Evolutionary conservation across 805 yeast genomes (phyloP).

Genomic region (Metschnikowia arizonensis): DNA sequence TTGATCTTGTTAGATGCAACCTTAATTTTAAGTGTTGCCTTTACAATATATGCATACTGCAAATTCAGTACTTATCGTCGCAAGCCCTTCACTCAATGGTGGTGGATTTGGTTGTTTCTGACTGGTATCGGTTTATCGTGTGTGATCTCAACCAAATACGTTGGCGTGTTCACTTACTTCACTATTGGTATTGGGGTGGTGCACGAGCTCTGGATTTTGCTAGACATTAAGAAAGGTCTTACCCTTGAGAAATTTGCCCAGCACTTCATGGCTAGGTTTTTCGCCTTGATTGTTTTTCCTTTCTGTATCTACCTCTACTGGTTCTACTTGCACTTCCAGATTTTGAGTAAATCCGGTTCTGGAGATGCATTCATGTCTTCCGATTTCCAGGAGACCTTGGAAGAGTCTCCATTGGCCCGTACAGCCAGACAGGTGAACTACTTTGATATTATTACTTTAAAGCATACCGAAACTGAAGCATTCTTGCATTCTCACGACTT

Average conservation of each 20-base stretch:
- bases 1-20: slow-evolving; percentile 91
- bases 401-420: slow-evolving; percentile 73
- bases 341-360: slow-evolving; percentile 84
- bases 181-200: slow-evolving; percentile 84
- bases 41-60: slow-evolving; percentile 72
- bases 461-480: slow-evolving; percentile 76
- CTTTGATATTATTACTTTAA: slow-evolving; percentile 70
- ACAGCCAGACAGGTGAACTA: slow-evolving; percentile 70
- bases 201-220: slow-evolving; percentile 81
- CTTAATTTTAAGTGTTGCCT: slow-evolving; percentile 75
- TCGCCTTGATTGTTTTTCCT: slow-evolving; percentile 73
- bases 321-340: slow-evolving; percentile 87
- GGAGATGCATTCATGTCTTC: slow-evolving; percentile 96
- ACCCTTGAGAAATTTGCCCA: slow-evolving; percentile 50
- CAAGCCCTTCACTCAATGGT: slow-evolving; percentile 58
- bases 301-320: slow-evolving; percentile 77
- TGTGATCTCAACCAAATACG: slow-evolving; percentile 93
- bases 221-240: slow-evolving; percentile 68
- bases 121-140: slow-evolving; percentile 87
- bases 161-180: slow-evolving; percentile 87
- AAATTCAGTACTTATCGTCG: slow-evolving; percentile 67
- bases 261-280: slow-evolving; percentile 74
- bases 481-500: slow-evolving; percentile 77
- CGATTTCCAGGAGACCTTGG: slow-evolving; percentile 87
- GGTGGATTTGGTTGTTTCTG: slow-evolving; percentile 85